phyloP scores from a whole-genome alignment of 805 yeast species.

The Candida namnaoensis region DNA sequence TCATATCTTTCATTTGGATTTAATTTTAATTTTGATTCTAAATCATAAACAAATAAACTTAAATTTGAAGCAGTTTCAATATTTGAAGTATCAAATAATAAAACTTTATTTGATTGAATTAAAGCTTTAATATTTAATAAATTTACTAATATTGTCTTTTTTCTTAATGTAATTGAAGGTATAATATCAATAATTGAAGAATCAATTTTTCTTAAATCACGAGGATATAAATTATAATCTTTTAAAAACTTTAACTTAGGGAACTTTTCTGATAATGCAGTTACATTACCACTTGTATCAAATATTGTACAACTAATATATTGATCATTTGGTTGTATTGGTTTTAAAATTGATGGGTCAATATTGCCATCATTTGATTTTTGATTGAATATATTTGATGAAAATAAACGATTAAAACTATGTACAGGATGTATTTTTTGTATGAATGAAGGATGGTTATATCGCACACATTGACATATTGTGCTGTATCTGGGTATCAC shows the following conservation, averaged over 20 bases:
- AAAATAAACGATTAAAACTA: too few relatives aligned
- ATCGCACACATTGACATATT: too few relatives aligned
- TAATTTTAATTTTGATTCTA: constrained; percentile 59
- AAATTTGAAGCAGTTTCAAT: constrained; percentile 55
- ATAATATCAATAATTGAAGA: constrained; percentile 72
- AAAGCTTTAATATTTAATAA: constrained; percentile 84
- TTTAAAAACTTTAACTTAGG: constrained; percentile 70
- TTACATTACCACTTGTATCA: constrained; percentile 64
- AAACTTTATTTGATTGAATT: constrained; percentile 69
- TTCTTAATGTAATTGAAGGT: constrained; percentile 80
- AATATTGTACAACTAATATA: constrained; percentile 73
- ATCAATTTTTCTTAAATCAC: constrained; percentile 80
- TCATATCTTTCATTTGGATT: constrained; percentile 51
- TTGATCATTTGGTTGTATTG: constrained; percentile 34
- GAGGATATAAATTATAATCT: constrained; percentile 68
- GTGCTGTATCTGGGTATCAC: too few relatives aligned
- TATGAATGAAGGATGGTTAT: too few relatives aligned
- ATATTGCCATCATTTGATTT: too few relatives aligned
- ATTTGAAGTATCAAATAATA: constrained; percentile 64
- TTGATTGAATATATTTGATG: too few relatives aligned
- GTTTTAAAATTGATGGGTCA: constrained; percentile 16
- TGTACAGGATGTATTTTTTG: too few relatives aligned
- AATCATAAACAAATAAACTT: constrained; percentile 77
- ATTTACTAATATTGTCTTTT: constrained; percentile 70
- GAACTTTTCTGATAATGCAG: constrained; percentile 70